Evolutionary conservation across 352 stramenopile species (phyloP), one percentile per base, ranked within the genome.

Genomic region (Phytophthora pistaciae): DNA sequence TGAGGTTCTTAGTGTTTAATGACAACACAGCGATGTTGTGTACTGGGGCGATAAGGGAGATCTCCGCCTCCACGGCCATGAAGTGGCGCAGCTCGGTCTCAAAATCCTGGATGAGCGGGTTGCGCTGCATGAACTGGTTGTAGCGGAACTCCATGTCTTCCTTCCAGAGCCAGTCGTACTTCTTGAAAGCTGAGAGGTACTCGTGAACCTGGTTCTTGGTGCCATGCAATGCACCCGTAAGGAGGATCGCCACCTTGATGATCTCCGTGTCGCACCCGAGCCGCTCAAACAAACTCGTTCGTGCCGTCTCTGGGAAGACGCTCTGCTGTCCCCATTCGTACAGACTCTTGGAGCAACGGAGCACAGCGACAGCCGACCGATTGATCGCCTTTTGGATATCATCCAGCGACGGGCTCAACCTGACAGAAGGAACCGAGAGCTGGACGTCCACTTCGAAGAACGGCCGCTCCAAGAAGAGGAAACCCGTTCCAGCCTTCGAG

Each of bases 81-180:
- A 97, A 96, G 60, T 92, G 81, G 50, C 85, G 81, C 20, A 96
- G 71, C 56, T 96, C 85, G 11, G 79, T 83, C 52, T 95, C 89
- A 77, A 94, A 97, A 64, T 96, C 89, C 56, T 92, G 84, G 25
- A 97, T 94, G 0, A 85, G 63, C 13, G 90, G 90, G 52, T 93
- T 94, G 9, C 82, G 72, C 59, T 91, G 87, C 77, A 94, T 93
- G 66, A 97, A 97, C 53, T 94, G 83, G 38, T 90, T 91, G 68
- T 96, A 96, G 3, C 80, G 80, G 57, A 91, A 89, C 68, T 96
- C 89, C 87, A 92, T 96, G 65, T 97, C 91, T 64, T 96, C 88
- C 65, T 94, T 95, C 91, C 91, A 97, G 3, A 97, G 83, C 91
- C 91, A 97, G 63, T 96, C 90, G 67, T 96, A 96, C 63, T 95